Base-by-base conservation (phyloP, 345 rosid species). In the Abelmoschus esculentus region DNA sequence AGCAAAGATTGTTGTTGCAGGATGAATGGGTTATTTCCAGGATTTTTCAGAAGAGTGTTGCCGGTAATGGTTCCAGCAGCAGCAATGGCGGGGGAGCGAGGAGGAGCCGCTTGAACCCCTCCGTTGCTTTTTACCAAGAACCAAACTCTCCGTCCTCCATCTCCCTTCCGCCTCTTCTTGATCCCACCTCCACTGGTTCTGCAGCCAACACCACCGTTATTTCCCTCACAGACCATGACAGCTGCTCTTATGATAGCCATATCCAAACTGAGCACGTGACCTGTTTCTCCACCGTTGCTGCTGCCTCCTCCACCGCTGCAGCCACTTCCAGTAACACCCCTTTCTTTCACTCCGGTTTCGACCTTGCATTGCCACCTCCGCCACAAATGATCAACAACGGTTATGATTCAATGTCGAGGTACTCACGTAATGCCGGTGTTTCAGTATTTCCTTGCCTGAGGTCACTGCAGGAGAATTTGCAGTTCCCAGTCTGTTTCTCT, bases 11-110 rank as follows among this genome's bases (percentile, higher is more conserved):
- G 3, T 49, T 7, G 4, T 49, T 49, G 53, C 77, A 93, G 97
- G 97, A 91, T 63, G 97, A 91, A 80, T 93, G 97, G 98, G 98
- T 93, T 14, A 89, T 93, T 64, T 89, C 91, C 44, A 77, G 96
- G 53, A 92, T 93, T 5, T 93, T 92, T 72, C 86, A 83, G 63
- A 93, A 93, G 84, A 80, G 77, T n/a, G 72, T 83, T 5, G 56
- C 72, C 13, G 75, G 72, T 4, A 46, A 18, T 8, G 75, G 77
- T 46, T 67, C 79, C 11, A 64, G 68, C 50, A 2, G 66, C 66
- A 22, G 64, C 36, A 60, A 78, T 18, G 61, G 77, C 13, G 66
- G 77, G 44, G 52, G 77, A 44, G 74, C 76, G 52, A 91, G 87
- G 75, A 89, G 83, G 83, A 69, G 75, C 18, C 84, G 86, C 3